Conservation (phyloP, 768 basidiomycete species). For the Thelephora ganbajun region DNA sequence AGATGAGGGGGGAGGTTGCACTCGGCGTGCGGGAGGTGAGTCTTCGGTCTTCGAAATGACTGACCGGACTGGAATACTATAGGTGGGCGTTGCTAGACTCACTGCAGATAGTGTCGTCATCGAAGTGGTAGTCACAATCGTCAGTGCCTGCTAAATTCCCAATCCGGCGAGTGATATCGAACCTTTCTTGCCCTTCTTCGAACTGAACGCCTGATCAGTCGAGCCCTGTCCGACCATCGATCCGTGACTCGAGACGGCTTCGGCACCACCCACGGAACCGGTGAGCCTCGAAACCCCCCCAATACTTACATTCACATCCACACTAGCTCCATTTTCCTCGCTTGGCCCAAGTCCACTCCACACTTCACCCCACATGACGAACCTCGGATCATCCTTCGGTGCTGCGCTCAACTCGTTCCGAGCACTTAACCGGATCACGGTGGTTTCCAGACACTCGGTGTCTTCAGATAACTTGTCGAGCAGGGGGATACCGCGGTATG, state of each 20-base stretch:
- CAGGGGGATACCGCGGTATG: conserved; percentile 61
- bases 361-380: conserved; percentile 79
- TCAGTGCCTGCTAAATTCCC: too few relatives aligned
- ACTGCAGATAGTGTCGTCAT: too few relatives aligned
- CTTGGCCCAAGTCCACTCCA: conserved; percentile 12
- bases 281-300: too few relatives aligned
- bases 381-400: conserved; percentile 79
- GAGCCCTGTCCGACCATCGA: too few relatives aligned
- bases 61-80: background rate
- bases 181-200: too few relatives aligned
- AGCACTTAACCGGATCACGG: conserved; percentile 62
- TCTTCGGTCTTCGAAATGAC: conserved; percentile 21
- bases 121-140: too few relatives aligned
- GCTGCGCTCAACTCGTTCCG: conserved; percentile 52
- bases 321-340: background rate
- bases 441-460: conserved; percentile 30
- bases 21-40: conserved; percentile 12
- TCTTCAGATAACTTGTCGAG: conserved; percentile 52
- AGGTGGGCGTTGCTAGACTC: background rate
- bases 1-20: conserved; percentile 18
- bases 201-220: too few relatives aligned
- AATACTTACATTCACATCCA: too few relatives aligned
- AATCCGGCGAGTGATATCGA: too few relatives aligned
- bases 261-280: too few relatives aligned
- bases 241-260: too few relatives aligned